These are phyloP conservation scores for Aureococcus anophagefferens DNA, from an alignment of 108 stramenopile genomes.

Conservation along the genomic window DNA sequence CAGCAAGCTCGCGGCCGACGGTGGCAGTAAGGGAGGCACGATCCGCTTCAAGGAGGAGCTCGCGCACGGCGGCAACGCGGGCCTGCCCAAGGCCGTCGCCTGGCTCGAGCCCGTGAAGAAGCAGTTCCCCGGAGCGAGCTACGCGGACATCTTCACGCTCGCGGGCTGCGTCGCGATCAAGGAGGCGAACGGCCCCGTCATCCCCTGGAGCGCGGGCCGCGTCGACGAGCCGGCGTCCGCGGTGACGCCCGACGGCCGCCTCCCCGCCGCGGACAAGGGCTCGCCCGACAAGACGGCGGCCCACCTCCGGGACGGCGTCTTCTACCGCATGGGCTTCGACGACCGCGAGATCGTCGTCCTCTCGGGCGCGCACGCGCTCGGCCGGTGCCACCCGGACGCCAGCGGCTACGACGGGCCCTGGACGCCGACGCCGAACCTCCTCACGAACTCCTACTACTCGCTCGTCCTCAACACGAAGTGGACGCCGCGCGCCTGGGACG, in stretches of 20 bases:
- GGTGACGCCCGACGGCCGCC: conserved; percentile 61
- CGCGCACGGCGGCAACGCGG: conserved; percentile 63
- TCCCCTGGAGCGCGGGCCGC: conserved; percentile 51
- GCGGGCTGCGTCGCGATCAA: conserved; percentile 60
- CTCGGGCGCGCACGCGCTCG: conserved; percentile 78
- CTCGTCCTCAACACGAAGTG: conserved; percentile 48
- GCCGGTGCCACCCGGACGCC: conserved; percentile 67
- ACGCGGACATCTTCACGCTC: conserved; percentile 77
- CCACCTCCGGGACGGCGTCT: conserved; percentile 61
- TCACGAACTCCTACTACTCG: conserved; percentile 68
- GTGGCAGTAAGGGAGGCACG: conserved; percentile 49
- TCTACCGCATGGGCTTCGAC: conserved; percentile 83
- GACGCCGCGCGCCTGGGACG: conserved; percentile 49
- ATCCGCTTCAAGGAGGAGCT: conserved; percentile 62
- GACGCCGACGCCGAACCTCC: conserved; percentile 60
- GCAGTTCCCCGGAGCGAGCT: conserved; percentile 51
- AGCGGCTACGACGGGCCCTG: conserved; percentile 70
- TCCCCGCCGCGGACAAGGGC: conserved; percentile 71
- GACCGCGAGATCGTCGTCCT: conserved; percentile 78
- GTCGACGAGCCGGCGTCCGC: conserved; percentile 41
- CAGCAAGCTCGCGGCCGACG: conserved; percentile 40
- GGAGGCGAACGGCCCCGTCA: conserved; percentile 45
- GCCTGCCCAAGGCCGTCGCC: conserved; percentile 42
- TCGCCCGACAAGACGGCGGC: conserved; percentile 49
- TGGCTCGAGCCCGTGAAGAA: conserved; percentile 57